Conservation (phyloP, 176 grass and related monocot genomes). For the Triticum monococcum region DNA sequence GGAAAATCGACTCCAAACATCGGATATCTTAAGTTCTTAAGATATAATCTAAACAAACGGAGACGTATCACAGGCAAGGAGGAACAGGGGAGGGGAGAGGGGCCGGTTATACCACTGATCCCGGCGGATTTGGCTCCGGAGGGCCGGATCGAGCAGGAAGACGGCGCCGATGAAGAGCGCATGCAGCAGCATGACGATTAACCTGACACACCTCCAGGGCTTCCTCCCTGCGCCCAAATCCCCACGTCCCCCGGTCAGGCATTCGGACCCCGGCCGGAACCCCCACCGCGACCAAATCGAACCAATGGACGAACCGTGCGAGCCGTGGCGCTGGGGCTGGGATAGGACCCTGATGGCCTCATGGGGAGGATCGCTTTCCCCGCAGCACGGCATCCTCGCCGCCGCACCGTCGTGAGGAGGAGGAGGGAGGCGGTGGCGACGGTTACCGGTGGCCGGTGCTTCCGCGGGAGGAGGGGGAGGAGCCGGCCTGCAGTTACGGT, state of each 20-base stretch:
- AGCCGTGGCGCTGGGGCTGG: not conserved
- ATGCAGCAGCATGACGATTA: conserved; percentile 7
- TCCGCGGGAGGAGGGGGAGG: not conserved
- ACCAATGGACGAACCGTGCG: not conserved
- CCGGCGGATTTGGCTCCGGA: not conserved
- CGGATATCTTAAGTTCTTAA: not conserved
- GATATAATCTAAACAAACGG: not conserved
- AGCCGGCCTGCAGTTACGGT: not conserved
- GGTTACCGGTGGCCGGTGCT: not conserved
- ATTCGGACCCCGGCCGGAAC: not conserved
- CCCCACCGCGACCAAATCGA: conserved; percentile 7
- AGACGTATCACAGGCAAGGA: not conserved
- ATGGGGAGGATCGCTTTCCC: not conserved
- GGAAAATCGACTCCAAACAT: not conserved
- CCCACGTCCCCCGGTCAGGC: not conserved
- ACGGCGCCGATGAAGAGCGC: conserved; percentile 3
- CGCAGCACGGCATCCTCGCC: conserved; percentile 9
- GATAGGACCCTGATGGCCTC: not conserved
- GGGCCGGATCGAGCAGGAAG: conserved; percentile 15
- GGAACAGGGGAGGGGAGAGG: not conserved
- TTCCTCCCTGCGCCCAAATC: conserved; percentile 23
- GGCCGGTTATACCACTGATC: not conserved
- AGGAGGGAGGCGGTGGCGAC: not conserved
- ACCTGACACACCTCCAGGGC: not conserved
- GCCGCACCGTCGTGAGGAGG: not conserved